Evolutionary conservation across 225 moss, liverwort and hornwort species (phyloP), one percentile per base, ranked within the genome.

Genomic region (Pseudoscleropodium purum): DNA sequence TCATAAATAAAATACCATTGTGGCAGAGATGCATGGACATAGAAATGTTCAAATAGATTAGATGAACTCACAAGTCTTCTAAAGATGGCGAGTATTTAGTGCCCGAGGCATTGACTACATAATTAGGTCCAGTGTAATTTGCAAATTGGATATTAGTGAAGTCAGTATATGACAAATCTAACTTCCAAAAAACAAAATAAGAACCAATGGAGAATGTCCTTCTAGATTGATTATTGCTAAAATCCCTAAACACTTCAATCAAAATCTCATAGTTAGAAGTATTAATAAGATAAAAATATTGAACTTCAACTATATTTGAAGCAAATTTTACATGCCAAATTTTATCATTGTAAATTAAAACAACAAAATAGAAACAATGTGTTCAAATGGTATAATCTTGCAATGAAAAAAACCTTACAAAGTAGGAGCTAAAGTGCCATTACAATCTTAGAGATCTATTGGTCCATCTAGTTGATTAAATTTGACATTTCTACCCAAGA

Each of bases 341-440:
- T 25, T 0, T 31, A 61, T 61, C 8, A 12, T 41, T 26, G 16
- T n/a, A 4, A 59, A 10, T 9, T 60, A 2, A 8, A 17, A 41
- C 29, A 45, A 63, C 8, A 43, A 43, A 63, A 6, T n/a, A 62
- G 3, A 43, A 21, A 9, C 2, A 82, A 20, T 20, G 9, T 21
- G 0, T 21, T 45, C 14, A 33, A 63, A 34, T 63, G 15, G 6
- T 10, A 33, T 3, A 45, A 33, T 45, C 14, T 62, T 43, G 6
- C 0, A 62, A 0, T 43, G 5, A 6, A 63, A 3, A 1, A 45
- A 2, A 15, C 14, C 63, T 63, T 33, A 82, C 33, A 63, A 2
- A 13, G 0, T 0, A 62, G 0, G 2, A 45, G 3, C 0, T 11
- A 0, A 0, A 19, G 8, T 20, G 43, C 3, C 10, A 30, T 82